Percentiles rank a stretch among this genome's conserved stretches.
Evolutionary conservation across 202 grass and related monocot genomes (phyloP).

Genomic region (Setaria viridis): DNA sequence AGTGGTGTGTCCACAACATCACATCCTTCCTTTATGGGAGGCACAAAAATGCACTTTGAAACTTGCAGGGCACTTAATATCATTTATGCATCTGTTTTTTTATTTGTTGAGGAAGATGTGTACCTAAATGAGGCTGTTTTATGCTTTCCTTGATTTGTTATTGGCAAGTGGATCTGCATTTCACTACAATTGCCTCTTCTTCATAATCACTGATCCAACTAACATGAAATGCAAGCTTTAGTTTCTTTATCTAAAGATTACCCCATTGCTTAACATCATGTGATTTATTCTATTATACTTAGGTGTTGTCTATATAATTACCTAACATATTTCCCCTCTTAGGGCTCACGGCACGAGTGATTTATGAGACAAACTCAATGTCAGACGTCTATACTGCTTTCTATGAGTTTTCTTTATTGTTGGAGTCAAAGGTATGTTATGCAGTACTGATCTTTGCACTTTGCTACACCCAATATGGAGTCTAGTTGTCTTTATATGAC

Average conservation of each 20-base stretch:
- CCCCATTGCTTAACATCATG: neutral
- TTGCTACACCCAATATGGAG: conserved; percentile 10
- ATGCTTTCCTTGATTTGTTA: neutral
- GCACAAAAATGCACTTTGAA: neutral
- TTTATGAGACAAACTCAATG: conserved; percentile 79
- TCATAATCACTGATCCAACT: conserved; percentile 9
- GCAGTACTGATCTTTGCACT: conserved; percentile 14
- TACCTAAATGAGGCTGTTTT: conserved; percentile 6
- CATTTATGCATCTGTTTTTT: conserved; percentile 23
- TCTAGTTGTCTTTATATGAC: conserved; percentile 13
- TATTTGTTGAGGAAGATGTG: conserved; percentile 2
- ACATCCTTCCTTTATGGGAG: neutral
- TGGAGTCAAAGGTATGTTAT: conserved; percentile 84
- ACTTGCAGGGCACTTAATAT: neutral
- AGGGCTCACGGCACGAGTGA: conserved; percentile 87
- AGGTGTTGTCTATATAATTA: conserved; percentile 13
- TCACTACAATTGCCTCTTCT: conserved; percentile 12
- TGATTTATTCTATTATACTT: neutral
- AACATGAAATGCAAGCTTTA: neutral
- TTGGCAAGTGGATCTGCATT: neutral
- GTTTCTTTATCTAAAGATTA: neutral
- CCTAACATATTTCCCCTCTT: conserved; percentile 23
- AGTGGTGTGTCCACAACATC: neutral
- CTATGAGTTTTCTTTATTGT: conserved; percentile 79
- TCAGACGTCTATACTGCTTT: conserved; percentile 86